phyloP scores from a whole-genome alignment of 805 yeast genomes.

The Yarrowia alimentaria region DNA sequence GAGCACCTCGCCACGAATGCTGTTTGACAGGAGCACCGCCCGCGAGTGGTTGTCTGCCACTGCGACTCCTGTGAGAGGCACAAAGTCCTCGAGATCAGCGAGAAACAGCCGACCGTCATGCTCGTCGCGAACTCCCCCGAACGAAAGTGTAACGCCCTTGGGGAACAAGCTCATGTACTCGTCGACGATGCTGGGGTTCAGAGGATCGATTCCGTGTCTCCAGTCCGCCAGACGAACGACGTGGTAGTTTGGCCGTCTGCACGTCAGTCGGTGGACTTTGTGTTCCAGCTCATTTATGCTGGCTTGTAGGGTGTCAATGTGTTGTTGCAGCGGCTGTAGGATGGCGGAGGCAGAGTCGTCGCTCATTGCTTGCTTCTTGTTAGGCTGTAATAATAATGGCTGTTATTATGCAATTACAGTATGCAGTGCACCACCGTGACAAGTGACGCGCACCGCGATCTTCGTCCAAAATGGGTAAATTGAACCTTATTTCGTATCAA shows the following conservation, averaged over 20 bases:
- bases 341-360: too few relatives aligned
- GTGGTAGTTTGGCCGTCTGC: conserved; percentile 6
- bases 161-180: conserved; percentile 17
- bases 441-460: conserved; percentile 9
- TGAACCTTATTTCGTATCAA: conserved; percentile 1
- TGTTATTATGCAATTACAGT: too few relatives aligned
- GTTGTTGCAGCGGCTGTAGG: background rate
- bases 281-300: background rate
- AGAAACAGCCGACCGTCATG: conserved; percentile 11
- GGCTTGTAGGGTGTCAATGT: conserved; percentile 9
- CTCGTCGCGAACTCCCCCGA: conserved; percentile 11
- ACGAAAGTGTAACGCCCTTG: conserved; percentile 2
- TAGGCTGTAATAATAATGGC: too few relatives aligned
- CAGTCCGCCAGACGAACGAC: conserved; percentile 2
- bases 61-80: background rate
- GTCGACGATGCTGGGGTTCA: conserved; percentile 14
- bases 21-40: conserved; percentile 2
- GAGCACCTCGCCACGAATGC: background rate
- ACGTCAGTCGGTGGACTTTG: conserved; percentile 15
- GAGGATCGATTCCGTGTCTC: conserved; percentile 7
- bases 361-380: too few relatives aligned
- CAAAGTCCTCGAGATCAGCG: conserved; percentile 13
- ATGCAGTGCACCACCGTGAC: background rate
- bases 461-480: background rate
- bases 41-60: conserved; percentile 9